phyloP scores from a whole-genome alignment of 495 filamentous ascomycete genomes.

The Talaromyces thailandensis region DNA sequence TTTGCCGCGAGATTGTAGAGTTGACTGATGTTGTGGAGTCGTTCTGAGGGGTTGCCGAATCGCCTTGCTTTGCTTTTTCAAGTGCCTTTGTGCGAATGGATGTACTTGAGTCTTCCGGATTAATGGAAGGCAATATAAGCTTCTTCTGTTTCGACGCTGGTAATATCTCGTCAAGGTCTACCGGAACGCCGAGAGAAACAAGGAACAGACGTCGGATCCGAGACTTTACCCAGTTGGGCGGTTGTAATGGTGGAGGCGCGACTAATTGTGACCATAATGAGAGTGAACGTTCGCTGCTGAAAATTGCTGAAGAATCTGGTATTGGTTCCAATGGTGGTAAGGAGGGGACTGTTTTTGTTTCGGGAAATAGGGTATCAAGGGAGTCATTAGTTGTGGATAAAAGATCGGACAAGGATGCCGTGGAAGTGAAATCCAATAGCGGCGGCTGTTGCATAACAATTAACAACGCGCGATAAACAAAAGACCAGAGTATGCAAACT shows the following conservation, averaged over 20 bases:
- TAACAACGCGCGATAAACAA: neutral
- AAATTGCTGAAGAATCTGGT: constrained; percentile 36
- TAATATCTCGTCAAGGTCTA: constrained; percentile 95
- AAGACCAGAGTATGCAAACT: constrained; percentile 15
- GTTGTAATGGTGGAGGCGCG: constrained; percentile 87
- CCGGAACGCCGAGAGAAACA: constrained; percentile 88
- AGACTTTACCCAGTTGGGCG: constrained; percentile 95
- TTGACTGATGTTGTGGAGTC: constrained; percentile 48
- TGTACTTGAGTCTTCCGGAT: constrained; percentile 34
- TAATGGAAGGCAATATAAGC: constrained; percentile 80
- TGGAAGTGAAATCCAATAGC: constrained; percentile 63
- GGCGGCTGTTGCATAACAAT: constrained; percentile 40
- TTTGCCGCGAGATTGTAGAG: constrained; percentile 32
- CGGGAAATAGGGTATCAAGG: constrained; percentile 48
- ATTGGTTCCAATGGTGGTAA: constrained; percentile 37
- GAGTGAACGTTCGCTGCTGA: constrained; percentile 55
- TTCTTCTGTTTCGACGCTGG: constrained; percentile 97
- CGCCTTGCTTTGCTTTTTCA: constrained; percentile 34
- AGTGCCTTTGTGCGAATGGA: constrained; percentile 34
- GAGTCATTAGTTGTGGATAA: constrained; percentile 35
- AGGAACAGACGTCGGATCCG: constrained; percentile 94
- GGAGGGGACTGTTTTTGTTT: constrained; percentile 29
- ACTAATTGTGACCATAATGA: constrained; percentile 96
- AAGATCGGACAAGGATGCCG: constrained; percentile 42
- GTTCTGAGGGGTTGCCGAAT: constrained; percentile 42